Conservation (phyloP, 163 green algal species). For the Coccomyxa subellipsoidea region DNA sequence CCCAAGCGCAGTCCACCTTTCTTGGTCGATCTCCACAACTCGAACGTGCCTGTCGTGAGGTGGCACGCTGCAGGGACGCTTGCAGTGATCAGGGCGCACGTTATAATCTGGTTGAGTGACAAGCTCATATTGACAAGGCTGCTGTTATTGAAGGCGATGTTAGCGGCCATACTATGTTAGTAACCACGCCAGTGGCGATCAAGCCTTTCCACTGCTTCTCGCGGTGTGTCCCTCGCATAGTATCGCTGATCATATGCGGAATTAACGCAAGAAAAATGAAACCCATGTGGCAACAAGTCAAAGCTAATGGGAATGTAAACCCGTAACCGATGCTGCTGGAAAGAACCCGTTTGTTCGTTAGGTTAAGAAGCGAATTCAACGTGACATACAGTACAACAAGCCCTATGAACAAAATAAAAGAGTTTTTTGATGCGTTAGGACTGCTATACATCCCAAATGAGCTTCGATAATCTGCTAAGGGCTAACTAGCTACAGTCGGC, state of each 20-base stretch:
- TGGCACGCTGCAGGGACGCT: background rate
- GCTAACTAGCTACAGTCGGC: too few species aligned
- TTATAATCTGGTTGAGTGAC: slow-evolving; percentile 74
- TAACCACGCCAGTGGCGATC: slow-evolving; percentile 45
- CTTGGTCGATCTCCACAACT: too few species aligned
- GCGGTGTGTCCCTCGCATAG: slow-evolving; percentile 23
- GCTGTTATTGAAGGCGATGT: slow-evolving; percentile 76
- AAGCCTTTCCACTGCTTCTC: slow-evolving; percentile 47
- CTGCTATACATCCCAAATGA: background rate
- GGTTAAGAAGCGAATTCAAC: slow-evolving; percentile 29
- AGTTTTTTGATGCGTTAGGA: background rate
- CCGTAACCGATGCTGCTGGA: slow-evolving; percentile 22
- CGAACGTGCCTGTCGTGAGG: too few species aligned
- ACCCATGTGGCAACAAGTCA: slow-evolving; percentile 40
- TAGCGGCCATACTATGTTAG: slow-evolving; percentile 58
- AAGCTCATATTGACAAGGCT: slow-evolving; percentile 58
- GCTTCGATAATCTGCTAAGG: too few species aligned
- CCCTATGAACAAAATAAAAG: background rate
- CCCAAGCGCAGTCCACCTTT: too few species aligned
- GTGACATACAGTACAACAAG: slow-evolving; percentile 18
- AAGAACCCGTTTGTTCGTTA: slow-evolving; percentile 34
- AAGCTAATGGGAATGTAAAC: slow-evolving; percentile 37
- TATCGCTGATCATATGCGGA: slow-evolving; percentile 32
- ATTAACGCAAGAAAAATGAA: slow-evolving; percentile 42
- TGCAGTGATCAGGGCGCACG: slow-evolving; percentile 16